Evolutionary conservation across 495 filamentous ascomycete species (phyloP), one percentile per base, ranked within the genome.

Genomic region (Tuber brumale): DNA sequence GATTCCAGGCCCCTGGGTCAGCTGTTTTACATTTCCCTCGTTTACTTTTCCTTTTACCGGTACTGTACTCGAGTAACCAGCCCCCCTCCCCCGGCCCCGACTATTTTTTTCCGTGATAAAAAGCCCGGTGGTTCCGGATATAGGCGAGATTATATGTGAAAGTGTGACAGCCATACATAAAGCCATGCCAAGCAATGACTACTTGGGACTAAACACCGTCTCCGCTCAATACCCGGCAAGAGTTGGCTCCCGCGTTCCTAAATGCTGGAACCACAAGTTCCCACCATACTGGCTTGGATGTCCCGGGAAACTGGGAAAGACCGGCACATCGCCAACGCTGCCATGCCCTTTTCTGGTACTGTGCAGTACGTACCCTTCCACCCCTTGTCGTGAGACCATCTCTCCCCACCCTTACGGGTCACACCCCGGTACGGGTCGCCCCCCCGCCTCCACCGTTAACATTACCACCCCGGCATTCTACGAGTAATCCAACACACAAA

Each of bases 1-100:
- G 57, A 66, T 66, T 66, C 57, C 57, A 66, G 1, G 57, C 57
- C 31, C 57, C 57, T n/a, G 57, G 57, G 57, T 66, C 57, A 66
- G 12, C 2, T 66, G 57, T 66, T 66, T 66, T 18, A 66, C n/a
- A 27, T 31, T 66, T 31, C n/a, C 57, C 12, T 18, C 57, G 9
- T 66, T 66, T 27, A 1, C n/a, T 27, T 57, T 66, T 16, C 23
- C 10, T 66, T 31, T 2, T 5, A 3, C 7, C n/a, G 4, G 37
- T 39, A 57, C 48, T 57, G 8, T 57, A n/a, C n/a, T n/a, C n/a
- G n/a, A n/a, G n/a, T n/a, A 57, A 27, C n/a, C 48, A n/a, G 45
- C 46, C 23, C 48, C 48, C 23, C 4, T 14, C 44, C 0, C 48
- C 48, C 48, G 8, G 48, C 48, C 27, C 27, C 48, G 23, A 57